A percentile compares a stretch with the other conserved stretches of the same genome.
Conservation (phyloP, 1,284 basidiomycete species). For the Ganoderma boninense region DNA sequence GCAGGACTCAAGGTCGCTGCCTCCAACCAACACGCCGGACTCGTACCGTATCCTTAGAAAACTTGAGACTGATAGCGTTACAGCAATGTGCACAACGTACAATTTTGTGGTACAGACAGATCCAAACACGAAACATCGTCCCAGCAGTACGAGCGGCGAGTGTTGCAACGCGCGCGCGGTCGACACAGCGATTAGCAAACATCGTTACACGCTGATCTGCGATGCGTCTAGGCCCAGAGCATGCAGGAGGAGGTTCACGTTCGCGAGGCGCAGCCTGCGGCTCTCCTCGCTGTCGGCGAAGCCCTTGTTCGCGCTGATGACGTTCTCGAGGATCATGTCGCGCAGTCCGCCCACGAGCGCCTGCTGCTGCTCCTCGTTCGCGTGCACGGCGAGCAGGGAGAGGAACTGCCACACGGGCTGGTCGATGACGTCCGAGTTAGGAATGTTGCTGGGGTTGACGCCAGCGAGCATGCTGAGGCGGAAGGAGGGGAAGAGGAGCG, state of each 20-base stretch:
- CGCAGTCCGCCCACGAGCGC: slow-evolving; percentile 86
- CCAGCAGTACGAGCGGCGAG: background rate
- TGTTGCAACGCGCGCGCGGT: background rate
- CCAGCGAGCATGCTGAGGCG: slow-evolving; percentile 63
- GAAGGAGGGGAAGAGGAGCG: slow-evolving; percentile 90
- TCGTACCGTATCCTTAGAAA: background rate
- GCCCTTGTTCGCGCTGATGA: slow-evolving; percentile 80
- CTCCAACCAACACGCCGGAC: background rate
- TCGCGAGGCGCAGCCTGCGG: slow-evolving; percentile 72
- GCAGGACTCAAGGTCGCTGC: too few relatives aligned
- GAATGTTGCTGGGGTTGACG: slow-evolving; percentile 43
- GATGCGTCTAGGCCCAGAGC: slow-evolving; percentile 87
- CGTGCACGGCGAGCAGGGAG: slow-evolving; percentile 88
- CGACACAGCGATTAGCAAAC: background rate
- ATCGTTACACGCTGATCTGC: slow-evolving; percentile 63
- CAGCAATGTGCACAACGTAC: slow-evolving; percentile 15
- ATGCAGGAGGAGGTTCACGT: slow-evolving; percentile 89
- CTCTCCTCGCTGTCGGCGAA: slow-evolving; percentile 72
- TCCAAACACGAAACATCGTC: slow-evolving; percentile 1
- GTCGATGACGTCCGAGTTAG: slow-evolving; percentile 77
- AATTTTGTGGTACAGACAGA: slow-evolving; percentile 7
- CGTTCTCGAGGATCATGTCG: slow-evolving; percentile 93
- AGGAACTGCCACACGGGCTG: slow-evolving; percentile 94
- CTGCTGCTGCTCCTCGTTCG: slow-evolving; percentile 86
- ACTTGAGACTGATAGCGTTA: background rate